Conservation (phyloP, 768 basidiomycete genomes). For the Lactarius indigo region DNA sequence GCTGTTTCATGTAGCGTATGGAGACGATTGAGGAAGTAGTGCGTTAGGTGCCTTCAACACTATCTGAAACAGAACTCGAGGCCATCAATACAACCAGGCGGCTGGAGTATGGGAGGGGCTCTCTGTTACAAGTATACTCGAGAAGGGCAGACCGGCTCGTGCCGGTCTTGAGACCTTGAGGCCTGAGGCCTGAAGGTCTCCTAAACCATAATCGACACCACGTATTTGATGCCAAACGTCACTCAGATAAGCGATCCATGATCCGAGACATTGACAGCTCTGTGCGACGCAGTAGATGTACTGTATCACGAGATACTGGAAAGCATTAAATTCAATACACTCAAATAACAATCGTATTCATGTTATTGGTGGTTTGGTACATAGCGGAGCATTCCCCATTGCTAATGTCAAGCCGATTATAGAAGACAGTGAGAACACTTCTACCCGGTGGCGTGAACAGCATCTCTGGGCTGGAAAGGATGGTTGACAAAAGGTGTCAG, state of each 20-base stretch:
- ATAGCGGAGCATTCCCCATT: not conserved
- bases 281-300: not conserved
- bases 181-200: too few relatives aligned
- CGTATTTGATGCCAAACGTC: not conserved
- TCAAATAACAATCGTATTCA: not conserved
- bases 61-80: not conserved
- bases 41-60: not conserved
- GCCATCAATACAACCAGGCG: not conserved
- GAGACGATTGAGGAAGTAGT: not conserved
- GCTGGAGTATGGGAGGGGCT: not conserved
- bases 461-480: conserved; percentile 30
- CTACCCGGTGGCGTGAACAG: conserved; percentile 31
- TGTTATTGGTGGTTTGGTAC: not conserved
- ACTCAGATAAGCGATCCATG: not conserved
- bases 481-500: not conserved
- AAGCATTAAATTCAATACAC: not conserved
- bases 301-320: not conserved
- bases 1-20: not conserved
- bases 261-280: not conserved
- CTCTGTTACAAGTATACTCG: not conserved
- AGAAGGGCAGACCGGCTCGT: not conserved
- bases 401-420: not conserved
- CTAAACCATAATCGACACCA: not conserved
- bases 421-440: not conserved
- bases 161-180: too few relatives aligned